phyloP scores from a whole-genome alignment of 169 alveolate species.

The Plasmodium gallinaceum region DNA sequence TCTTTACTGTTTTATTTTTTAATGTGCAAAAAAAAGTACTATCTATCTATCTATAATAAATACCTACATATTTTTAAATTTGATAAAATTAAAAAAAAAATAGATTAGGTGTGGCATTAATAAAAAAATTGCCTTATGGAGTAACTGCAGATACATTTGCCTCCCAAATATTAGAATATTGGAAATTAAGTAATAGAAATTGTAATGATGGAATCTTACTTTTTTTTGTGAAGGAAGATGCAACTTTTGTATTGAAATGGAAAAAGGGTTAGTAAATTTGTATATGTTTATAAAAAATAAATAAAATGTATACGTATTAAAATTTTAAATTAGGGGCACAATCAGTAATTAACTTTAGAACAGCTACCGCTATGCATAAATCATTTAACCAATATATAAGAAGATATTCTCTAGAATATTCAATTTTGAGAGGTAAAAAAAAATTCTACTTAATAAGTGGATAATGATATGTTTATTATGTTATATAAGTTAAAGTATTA shows the following conservation, averaged over 20 bases:
- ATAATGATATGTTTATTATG: neutral
- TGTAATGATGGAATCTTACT: conserved; percentile 70
- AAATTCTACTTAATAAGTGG: too few species aligned
- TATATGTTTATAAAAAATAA: neutral
- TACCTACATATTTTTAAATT: neutral
- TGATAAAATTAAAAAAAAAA: neutral
- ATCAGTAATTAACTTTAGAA: conserved; percentile 61
- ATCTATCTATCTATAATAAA: neutral
- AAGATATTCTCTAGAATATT: conserved; percentile 61
- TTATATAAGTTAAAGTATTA: neutral
- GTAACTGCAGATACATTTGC: conserved; percentile 64
- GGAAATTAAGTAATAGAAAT: conserved; percentile 54
- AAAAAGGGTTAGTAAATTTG: conserved; percentile 39
- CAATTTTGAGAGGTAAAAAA: conserved; percentile 66
- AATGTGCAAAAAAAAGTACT: neutral
- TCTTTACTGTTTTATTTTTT: neutral
- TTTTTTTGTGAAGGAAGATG: conserved; percentile 66
- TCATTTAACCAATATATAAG: conserved; percentile 55
- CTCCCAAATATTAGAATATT: conserved; percentile 53
- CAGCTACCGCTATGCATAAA: conserved; percentile 70
- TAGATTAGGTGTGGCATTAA: conserved; percentile 68
- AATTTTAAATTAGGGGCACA: conserved; percentile 49
- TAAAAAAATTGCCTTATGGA: conserved; percentile 63
- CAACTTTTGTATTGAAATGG: conserved; percentile 61
- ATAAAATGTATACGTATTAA: neutral